Percentiles rank a stretch among this genome's conserved stretches.
Evolutionary conservation across 768 basidiomycete species (phyloP).

Genomic region (Cystofilobasidium ferigula): DNA sequence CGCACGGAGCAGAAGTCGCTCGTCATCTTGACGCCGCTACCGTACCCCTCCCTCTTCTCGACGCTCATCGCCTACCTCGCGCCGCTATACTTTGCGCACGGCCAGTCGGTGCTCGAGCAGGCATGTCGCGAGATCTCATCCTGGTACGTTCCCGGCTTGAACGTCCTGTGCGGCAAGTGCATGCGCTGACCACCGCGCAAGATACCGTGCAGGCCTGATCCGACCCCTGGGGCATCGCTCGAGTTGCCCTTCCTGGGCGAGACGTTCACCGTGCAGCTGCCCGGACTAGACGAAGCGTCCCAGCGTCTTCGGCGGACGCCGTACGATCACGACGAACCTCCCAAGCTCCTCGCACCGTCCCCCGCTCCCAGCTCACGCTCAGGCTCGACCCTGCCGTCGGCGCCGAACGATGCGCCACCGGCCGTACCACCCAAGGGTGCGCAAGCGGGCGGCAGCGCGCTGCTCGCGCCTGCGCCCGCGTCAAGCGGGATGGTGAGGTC

Average conservation of each 20-base stretch:
- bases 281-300: conserved; percentile 14
- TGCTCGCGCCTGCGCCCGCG: no score
- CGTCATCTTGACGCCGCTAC: conserved; percentile 20
- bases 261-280: conserved; percentile 20
- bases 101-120: conserved; percentile 14
- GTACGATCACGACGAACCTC: neutral
- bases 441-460: no score
- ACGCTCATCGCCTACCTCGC: conserved; percentile 17
- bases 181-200: no score
- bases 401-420: neutral
- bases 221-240: conserved; percentile 7
- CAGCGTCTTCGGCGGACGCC: conserved; percentile 5
- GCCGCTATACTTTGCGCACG: conserved; percentile 14
- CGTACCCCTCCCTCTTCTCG: conserved; percentile 25
- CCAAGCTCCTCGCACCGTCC: neutral
- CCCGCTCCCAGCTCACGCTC: no score
- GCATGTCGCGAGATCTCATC: conserved; percentile 18
- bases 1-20: conserved; percentile 18
- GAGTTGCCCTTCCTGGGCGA: conserved; percentile 15
- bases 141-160: conserved; percentile 15
- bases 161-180: neutral
- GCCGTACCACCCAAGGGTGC: no score
- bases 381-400: neutral
- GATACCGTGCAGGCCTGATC: conserved; percentile 16
- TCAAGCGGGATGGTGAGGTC: neutral